Evolutionary conservation across 1,284 basidiomycete genomes (phyloP), one percentile per base, ranked within the genome.

Genomic region (Inonotus obliquus): DNA sequence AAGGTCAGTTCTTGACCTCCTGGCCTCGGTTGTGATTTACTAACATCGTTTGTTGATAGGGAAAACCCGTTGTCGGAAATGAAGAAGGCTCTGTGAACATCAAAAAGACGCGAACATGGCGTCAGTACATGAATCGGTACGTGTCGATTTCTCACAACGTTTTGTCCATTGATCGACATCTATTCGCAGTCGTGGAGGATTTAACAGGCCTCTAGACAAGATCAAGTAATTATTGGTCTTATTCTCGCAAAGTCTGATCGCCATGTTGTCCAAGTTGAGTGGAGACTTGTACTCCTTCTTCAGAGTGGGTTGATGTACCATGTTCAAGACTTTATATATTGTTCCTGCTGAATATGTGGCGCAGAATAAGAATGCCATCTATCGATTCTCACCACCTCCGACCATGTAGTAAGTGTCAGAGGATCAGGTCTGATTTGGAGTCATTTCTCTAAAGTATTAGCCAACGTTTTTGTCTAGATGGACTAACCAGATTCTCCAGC

Each of bases 111-210:
- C 81, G 96, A 59, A 96, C 94, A 29, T 98, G 96, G 95, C 80
- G 96, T 66, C 96, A 98, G 75, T 96, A 96, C 73, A 96, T 96
- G 93, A 96, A 96, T 71, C 81, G 90, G 89, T 89, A 65, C 44
- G 54, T 65, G 11, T 21, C 17, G 7, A 2, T 44, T 44, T 17
- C 19, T 44, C 41, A 44, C 3, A n/a, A 7, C 13, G 5, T 4
- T 63, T 57, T 48, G 65, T 39, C 60, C 54, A 67, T 44, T 56
- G 11, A 47, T 32, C 60, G 23, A 47, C 39, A 44, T 39, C n/a
- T 27, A 14, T 45, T 55, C 58, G 13, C 67, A 89, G 94, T 65
- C 85, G 91, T 66, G 94, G 94, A 67, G 94, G 94, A 59, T 96
- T 97, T 82, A 97, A 96, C 79, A 91, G 84, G 60, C 86, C 87